Base-by-base conservation (phyloP, 306 rosid genomes). In the Prosopis cineraria region DNA sequence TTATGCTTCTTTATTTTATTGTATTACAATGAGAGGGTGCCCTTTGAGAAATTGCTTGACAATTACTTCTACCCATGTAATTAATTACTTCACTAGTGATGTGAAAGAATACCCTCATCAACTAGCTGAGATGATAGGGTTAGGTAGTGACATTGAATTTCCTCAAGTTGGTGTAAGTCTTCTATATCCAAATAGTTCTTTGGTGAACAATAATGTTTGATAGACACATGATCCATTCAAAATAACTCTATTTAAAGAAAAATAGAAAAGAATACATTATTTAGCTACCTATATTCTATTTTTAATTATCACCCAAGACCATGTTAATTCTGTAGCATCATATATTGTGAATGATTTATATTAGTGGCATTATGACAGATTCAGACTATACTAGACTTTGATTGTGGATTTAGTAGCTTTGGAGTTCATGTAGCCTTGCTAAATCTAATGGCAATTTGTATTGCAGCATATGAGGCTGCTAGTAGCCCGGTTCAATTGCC, bases 401-500 rank as follows among this genome's bases (percentile, higher is more conserved):
- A 89, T 73, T 93, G 97, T 80, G 97, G 97, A 79, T 93, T 93
- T 82, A 96, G 97, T 80, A 88, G 97, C 86, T 90, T 93, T 77
- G 97, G 91, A 73, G 97, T 96, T 82, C 97, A 86, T 86, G 79
- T 93, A 59, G 80, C 80, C 59, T 83, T 96, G 37, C 73, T 89
- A 62, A 86, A 90, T 58, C 79, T n/a, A n/a, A n/a, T n/a, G n/a
- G n/a, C n/a, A n/a, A n/a, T n/a, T n/a, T n/a, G n/a, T n/a, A n/a
- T n/a, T n/a, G n/a, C n/a, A n/a, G n/a, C n/a, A n/a, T n/a, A n/a
- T n/a, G n/a, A n/a, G n/a, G n/a, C n/a, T n/a, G 86, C 96, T 55
- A 96, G 98, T 75, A 90, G 98, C 81, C 98, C 90, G 85, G 98
- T 93, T 82, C 98, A 93, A 74, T 81, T 93, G 90, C 85, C 93